A percentile compares a stretch with the other conserved stretches of the same genome.
Evolutionary conservation across 1,139 yeast species (phyloP).

Genomic region (Zhuliangozyma parablackwelliae): DNA sequence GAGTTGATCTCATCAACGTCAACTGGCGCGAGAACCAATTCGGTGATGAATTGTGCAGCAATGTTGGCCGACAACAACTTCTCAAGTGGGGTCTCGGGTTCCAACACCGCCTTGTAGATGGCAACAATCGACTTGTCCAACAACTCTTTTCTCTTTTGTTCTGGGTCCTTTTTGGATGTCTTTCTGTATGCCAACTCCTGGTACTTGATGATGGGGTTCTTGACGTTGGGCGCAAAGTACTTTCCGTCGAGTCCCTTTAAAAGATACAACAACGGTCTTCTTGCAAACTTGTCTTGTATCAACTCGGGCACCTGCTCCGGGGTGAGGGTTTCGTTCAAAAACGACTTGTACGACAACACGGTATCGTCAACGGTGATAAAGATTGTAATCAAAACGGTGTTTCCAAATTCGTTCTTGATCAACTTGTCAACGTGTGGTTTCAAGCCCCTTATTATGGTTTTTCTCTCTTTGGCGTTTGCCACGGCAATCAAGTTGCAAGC

Average conservation of each 20-base stretch:
- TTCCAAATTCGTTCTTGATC: slow-evolving; percentile 83
- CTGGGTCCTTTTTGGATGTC: slow-evolving; percentile 84
- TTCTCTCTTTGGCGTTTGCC: slow-evolving; percentile 92
- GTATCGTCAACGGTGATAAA: slow-evolving; percentile 94
- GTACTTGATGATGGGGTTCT: slow-evolving; percentile 57
- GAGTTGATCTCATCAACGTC: slow-evolving; percentile 44
- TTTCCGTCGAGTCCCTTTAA: slow-evolving; percentile 77
- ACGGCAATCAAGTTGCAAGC: slow-evolving; percentile 75
- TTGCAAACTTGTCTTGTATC: slow-evolving; percentile 68
- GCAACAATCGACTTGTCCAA: slow-evolving; percentile 62
- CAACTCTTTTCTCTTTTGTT: slow-evolving; percentile 69
- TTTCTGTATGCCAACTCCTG: slow-evolving; percentile 59
- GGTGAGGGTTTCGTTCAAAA: slow-evolving; percentile 54
- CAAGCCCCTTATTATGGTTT: slow-evolving; percentile 64
- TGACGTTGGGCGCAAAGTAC: slow-evolving; percentile 70
- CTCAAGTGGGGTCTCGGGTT: slow-evolving; percentile 23
- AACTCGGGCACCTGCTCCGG: slow-evolving; percentile 54
- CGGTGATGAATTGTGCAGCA: slow-evolving; percentile 81
- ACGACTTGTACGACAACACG: slow-evolving; percentile 70
- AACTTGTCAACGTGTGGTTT: slow-evolving; percentile 71
- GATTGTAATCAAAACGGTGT: slow-evolving; percentile 70
- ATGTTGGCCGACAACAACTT: slow-evolving; percentile 60
- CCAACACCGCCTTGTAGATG: slow-evolving; percentile 52
- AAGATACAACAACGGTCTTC: slow-evolving; percentile 85
- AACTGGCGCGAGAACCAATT: slow-evolving; percentile 56